Evolutionary conservation across 2,329 filamentous ascomycete species (phyloP).

Genomic region (Ophiosphaerella herpotricha): DNA sequence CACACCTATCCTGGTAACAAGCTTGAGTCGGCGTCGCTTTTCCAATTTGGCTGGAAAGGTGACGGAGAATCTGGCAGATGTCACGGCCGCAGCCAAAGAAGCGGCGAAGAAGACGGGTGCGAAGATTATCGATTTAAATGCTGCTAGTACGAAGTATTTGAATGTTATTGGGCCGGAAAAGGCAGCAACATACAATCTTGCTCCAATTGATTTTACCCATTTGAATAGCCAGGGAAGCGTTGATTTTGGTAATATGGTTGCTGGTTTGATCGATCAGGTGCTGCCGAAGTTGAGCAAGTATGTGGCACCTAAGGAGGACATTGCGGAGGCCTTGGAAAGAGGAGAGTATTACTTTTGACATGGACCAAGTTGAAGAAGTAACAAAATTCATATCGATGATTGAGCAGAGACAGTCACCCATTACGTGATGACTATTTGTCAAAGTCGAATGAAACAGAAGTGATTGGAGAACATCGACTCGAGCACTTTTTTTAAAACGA

Average conservation of each 20-base stretch:
- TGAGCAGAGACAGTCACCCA: no score
- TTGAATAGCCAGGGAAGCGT: constrained; percentile 24
- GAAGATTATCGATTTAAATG: constrained; percentile 57
- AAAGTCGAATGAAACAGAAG: no score
- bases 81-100: constrained; percentile 52
- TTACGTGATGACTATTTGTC: no score
- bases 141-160: constrained; percentile 55
- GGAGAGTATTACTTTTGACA: constrained; percentile 18
- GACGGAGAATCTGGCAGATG: constrained; percentile 51
- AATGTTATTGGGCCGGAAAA: constrained; percentile 55
- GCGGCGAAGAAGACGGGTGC: constrained; percentile 50
- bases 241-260: constrained; percentile 30
- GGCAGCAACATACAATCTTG: constrained; percentile 56
- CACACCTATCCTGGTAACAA: constrained; percentile 56
- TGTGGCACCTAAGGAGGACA: constrained; percentile 13
- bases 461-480: no score
- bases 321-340: constrained; percentile 14
- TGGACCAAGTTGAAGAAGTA: background rate
- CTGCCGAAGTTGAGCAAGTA: constrained; percentile 13
- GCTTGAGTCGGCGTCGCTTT: constrained; percentile 57
- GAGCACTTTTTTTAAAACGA: no score
- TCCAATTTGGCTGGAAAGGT: constrained; percentile 45
- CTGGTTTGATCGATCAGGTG: constrained; percentile 15
- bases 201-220: constrained; percentile 25
- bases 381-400: no score